These are phyloP conservation scores for Metroxylon sagu DNA, from an alignment of 176 grass and related monocot genomes.

Conservation along the genomic window DNA sequence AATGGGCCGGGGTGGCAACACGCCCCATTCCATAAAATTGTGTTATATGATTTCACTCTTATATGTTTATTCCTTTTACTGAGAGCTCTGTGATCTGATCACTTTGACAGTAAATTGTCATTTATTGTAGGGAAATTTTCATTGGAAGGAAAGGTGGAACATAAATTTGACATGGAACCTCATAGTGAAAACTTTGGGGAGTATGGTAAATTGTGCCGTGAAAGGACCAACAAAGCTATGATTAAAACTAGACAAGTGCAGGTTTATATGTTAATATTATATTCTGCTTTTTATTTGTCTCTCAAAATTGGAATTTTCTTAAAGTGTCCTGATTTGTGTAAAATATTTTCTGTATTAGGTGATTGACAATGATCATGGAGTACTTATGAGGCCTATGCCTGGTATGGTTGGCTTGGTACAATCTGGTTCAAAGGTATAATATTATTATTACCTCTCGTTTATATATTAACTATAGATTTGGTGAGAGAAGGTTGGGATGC, in stretches of 20 bases:
- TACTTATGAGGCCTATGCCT: constrained; percentile 84
- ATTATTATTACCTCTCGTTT: too few species aligned
- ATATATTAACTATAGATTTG: too few species aligned
- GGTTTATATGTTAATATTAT: constrained; percentile 24
- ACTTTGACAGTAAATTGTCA: not conserved
- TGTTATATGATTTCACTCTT: too few species aligned
- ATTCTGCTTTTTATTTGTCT: constrained; percentile 6
- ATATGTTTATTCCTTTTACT: too few species aligned
- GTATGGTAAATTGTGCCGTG: constrained; percentile 75
- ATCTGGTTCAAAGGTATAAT: constrained; percentile 66
- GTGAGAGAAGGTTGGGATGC: too few species aligned
- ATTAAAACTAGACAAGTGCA: constrained; percentile 92
- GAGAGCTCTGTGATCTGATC: not conserved
- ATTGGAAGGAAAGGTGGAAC: constrained; percentile 74
- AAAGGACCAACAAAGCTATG: constrained; percentile 84
- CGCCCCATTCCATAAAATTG: too few species aligned
- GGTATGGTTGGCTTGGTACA: constrained; percentile 65
- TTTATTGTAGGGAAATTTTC: constrained; percentile 57
- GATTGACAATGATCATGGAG: constrained; percentile 66
- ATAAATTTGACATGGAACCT: constrained; percentile 93
- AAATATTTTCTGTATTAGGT: constrained; percentile 24
- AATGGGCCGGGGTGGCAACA: too few species aligned
- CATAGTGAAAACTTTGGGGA: constrained; percentile 82
- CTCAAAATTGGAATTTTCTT: too few species aligned
- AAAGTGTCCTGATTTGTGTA: too few species aligned